Conservation (phyloP, 2,329 filamentous ascomycete genomes). For the Trichoderma sp. region DNA sequence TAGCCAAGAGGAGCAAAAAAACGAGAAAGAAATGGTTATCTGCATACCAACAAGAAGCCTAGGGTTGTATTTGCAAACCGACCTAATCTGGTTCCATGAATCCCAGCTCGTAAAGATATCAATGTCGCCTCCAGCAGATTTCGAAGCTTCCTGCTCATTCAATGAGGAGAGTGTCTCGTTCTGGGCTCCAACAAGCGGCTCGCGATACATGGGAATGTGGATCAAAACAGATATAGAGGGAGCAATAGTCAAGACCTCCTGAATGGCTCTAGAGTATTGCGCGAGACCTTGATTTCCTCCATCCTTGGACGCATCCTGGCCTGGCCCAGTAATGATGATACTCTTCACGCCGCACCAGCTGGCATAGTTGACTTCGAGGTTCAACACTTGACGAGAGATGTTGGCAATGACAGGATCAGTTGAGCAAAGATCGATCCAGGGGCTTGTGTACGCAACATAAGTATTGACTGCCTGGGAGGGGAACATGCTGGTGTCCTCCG, state of each 20-base stretch:
- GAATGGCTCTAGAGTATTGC: conserved; percentile 81
- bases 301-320: conserved; percentile 58
- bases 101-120: conserved; percentile 86
- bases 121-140: conserved; percentile 48
- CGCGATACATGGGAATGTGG: conserved; percentile 80
- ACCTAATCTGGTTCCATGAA: conserved; percentile 86
- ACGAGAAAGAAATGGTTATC: not conserved
- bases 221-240: conserved; percentile 79
- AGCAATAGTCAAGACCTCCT: conserved; percentile 74
- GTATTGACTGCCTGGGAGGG: conserved; percentile 70
- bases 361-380: conserved; percentile 89
- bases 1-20: not conserved
- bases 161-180: conserved; percentile 54
- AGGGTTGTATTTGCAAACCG: conserved; percentile 79
- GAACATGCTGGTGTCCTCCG: conserved; percentile 74
- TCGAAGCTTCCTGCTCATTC: conserved; percentile 38
- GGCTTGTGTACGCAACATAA: conserved; percentile 76
- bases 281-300: conserved; percentile 56
- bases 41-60: conserved; percentile 81
- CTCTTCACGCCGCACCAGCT: conserved; percentile 90
- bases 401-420: conserved; percentile 79
- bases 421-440: conserved; percentile 90
- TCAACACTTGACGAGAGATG: conserved; percentile 85
- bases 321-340: conserved; percentile 79
- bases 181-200: conserved; percentile 59